These are phyloP conservation scores for Oryza glaberrima DNA, from an alignment of 176 grass and related monocot genomes.

Conservation along the genomic window DNA sequence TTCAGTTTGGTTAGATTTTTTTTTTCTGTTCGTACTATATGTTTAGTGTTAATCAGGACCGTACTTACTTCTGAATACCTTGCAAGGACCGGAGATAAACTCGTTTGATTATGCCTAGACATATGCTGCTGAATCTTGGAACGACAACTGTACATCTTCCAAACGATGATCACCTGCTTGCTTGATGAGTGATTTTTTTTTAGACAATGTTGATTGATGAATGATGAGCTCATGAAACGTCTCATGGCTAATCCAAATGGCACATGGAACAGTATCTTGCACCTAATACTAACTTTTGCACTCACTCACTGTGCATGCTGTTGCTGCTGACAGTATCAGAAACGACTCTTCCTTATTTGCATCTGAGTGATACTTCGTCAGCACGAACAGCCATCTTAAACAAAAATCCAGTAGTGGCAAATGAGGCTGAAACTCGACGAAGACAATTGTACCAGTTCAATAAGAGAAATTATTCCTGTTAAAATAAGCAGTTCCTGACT, in stretches of 20 bases:
- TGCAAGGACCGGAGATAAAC: no score
- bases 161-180: background rate
- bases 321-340: slow-evolving; percentile 5
- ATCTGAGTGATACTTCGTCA: slow-evolving; percentile 30
- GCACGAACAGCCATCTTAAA: slow-evolving; percentile 28
- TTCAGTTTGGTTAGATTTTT: background rate
- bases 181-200: background rate
- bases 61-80: background rate
- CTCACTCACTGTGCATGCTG: slow-evolving; percentile 20
- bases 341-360: slow-evolving; percentile 36
- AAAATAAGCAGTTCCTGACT: background rate
- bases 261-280: slow-evolving; percentile 28
- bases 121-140: background rate
- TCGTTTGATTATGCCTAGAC: slow-evolving; percentile 6
- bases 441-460: background rate
- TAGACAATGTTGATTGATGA: background rate
- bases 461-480: background rate
- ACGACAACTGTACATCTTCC: background rate
- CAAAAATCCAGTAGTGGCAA: slow-evolving; percentile 33
- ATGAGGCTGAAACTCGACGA: background rate
- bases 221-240: slow-evolving; percentile 32
- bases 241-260: slow-evolving; percentile 38
- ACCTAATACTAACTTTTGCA: slow-evolving; percentile 23
- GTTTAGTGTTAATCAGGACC: background rate
- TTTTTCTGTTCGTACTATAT: background rate